phyloP scores from a whole-genome alignment of 495 filamentous ascomycete genomes.

The Talaromyces trachyspermus region DNA sequence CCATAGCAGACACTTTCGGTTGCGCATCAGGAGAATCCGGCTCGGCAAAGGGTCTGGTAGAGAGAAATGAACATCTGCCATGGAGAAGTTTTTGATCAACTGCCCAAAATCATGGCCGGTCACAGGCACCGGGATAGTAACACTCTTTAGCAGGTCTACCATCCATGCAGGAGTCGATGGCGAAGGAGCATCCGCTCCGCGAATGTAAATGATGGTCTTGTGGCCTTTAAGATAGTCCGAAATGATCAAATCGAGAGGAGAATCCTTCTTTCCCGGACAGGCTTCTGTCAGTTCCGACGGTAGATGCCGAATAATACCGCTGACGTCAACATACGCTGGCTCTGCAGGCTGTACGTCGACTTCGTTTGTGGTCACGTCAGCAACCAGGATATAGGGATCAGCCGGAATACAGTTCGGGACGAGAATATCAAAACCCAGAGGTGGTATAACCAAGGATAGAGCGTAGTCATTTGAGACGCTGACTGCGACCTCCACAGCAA shows the following conservation, averaged over 20 bases:
- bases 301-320: conserved; percentile 60
- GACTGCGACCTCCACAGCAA: conserved; percentile 71
- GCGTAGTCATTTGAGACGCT: conserved; percentile 65
- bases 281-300: conserved; percentile 58
- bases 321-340: conserved; percentile 58
- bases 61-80: conserved; percentile 74
- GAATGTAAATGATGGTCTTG: conserved; percentile 70
- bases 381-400: conserved; percentile 62
- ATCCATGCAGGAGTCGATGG: conserved; percentile 71
- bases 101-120: conserved; percentile 72
- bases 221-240: conserved; percentile 73
- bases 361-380: conserved; percentile 60
- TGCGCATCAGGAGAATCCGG: conserved; percentile 66
- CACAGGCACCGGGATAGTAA: conserved; percentile 79
- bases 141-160: conserved; percentile 64
- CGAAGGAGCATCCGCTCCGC: conserved; percentile 60
- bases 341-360: conserved; percentile 57
- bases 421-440: conserved; percentile 74
- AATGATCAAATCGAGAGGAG: conserved; percentile 80
- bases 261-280: conserved; percentile 68
- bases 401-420: conserved; percentile 65
- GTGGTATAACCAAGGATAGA: conserved; percentile 62
- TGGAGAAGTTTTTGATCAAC: conserved; percentile 75
- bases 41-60: conserved; percentile 69
- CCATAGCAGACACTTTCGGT: conserved; percentile 72